Evolutionary conservation across 768 basidiomycete genomes (phyloP), one percentile per base, ranked within the genome.

Genomic region (Pisolithus sp.): DNA sequence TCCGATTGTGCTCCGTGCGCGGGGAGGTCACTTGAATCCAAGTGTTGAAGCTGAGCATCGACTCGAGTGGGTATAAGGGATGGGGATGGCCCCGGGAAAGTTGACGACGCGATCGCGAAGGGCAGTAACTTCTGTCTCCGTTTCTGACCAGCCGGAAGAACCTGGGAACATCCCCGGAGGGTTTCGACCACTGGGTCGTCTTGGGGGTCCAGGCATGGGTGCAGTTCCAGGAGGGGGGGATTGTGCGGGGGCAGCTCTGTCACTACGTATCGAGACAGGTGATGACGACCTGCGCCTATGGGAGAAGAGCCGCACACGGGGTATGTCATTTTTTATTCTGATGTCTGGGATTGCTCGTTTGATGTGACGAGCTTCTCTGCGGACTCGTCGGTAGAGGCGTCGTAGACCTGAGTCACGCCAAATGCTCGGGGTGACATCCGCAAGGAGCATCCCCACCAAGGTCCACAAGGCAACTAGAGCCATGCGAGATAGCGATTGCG

Each of bases 391-490:
- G 61, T 71, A 75, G 20, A 71, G 47, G 39, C 63, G 64, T 23
- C 62, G 62, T 9, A 73, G 58, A 28, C 75, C 73, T 9, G 64
- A 62, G 46, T 79, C 79, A 15, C 67, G 66, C 71, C 72, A 78
- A 8, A 81, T 51, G 13, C 68, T 69, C 23, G 78, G 74, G 2
- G 73, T 67, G 34, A 81, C 64, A 57, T 81, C 81, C 26, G 80
- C 71, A 39, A 81, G 66, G 28, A 82, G 68, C 68, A 79, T 72
- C 31, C 77, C 77, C 37, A 82, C 59, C 18, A 72, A 66, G 1
- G 80, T 73, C 80, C 80, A 82, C 13, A 81, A 68, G 20, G 72
- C 57, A 28, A 79, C 73, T n/a, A 82, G 69, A 45, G 71, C 57
- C 50, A 79, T 63, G 38, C 74, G 70, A 26, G 67, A 67, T 40